Percentiles rank a stretch among this genome's conserved stretches.
Evolutionary conservation across 495 filamentous ascomycete genomes (phyloP).

Genomic region (Aspergillus mulundensis): DNA sequence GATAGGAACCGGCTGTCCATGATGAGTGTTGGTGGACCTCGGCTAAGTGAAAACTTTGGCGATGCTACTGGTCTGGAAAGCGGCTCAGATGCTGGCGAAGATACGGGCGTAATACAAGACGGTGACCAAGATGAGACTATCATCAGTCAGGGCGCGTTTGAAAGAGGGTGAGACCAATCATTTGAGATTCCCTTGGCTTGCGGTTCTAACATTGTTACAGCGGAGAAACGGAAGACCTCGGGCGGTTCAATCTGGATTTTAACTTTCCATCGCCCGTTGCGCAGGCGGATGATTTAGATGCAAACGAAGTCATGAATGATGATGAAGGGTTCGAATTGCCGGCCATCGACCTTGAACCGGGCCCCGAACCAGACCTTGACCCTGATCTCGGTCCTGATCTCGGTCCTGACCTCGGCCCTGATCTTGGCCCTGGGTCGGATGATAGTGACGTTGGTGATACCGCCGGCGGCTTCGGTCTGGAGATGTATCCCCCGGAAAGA

Average conservation of each 20-base stretch:
- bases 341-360: slow-evolving; percentile 29
- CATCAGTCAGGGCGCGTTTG: slow-evolving; percentile 37
- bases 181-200: slow-evolving; percentile 10
- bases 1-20: slow-evolving; percentile 42
- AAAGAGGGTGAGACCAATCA: slow-evolving; percentile 35
- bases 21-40: slow-evolving; percentile 52
- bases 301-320: slow-evolving; percentile 29
- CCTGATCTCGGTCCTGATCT: slow-evolving; percentile 14
- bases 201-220: slow-evolving; percentile 32
- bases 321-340: slow-evolving; percentile 39
- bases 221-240: slow-evolving; percentile 45
- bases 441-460: slow-evolving; percentile 20
- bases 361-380: slow-evolving; percentile 25
- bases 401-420: slow-evolving; percentile 30
- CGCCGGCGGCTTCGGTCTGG: slow-evolving; percentile 29
- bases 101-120: slow-evolving; percentile 38
- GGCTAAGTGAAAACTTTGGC: slow-evolving; percentile 62
- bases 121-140: slow-evolving; percentile 33
- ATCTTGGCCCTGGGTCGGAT: slow-evolving; percentile 18
- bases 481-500: slow-evolving; percentile 27
- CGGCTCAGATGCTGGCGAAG: slow-evolving; percentile 46
- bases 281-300: slow-evolving; percentile 25
- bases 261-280: slow-evolving; percentile 39
- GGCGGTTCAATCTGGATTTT: slow-evolving; percentile 42
- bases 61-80: slow-evolving; percentile 45